Evolutionary conservation across 2,329 filamentous ascomycete species (phyloP).

Genomic region (Juglanconis oblonga): DNA sequence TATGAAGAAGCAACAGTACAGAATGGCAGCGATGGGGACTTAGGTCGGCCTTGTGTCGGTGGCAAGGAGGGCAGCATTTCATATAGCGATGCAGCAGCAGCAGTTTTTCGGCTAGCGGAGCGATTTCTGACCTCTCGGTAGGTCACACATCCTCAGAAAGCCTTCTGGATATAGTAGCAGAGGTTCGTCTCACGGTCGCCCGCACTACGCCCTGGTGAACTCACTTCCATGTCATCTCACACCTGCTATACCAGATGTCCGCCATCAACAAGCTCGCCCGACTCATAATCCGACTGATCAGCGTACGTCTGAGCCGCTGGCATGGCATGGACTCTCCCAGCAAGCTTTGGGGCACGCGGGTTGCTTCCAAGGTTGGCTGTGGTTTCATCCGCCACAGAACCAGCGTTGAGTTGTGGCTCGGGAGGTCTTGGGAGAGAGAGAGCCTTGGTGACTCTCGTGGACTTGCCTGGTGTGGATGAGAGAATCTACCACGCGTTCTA

Average conservation of each 20-base stretch:
- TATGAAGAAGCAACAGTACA: not conserved
- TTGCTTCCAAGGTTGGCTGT: not conserved
- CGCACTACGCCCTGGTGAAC: too few relatives aligned
- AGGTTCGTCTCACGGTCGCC: too few relatives aligned
- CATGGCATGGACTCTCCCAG: not conserved
- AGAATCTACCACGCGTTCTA: slow-evolving; percentile 8
- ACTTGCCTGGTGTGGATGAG: not conserved
- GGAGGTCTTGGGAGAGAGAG: not conserved
- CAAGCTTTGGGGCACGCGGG: not conserved
- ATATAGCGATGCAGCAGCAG: not conserved
- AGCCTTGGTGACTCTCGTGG: too few relatives aligned
- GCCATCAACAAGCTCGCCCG: too few relatives aligned
- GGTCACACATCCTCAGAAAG: too few relatives aligned
- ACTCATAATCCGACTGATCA: not conserved
- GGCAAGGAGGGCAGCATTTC: not conserved
- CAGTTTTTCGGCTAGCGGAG: too few relatives aligned
- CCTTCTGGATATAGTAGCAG: too few relatives aligned
- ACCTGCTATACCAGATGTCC: too few relatives aligned
- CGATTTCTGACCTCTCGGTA: too few relatives aligned
- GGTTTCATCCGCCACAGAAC: slow-evolving; percentile 3
- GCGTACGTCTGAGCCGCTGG: not conserved
- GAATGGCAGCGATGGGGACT: not conserved
- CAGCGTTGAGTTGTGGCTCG: not conserved
- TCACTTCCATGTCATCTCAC: too few relatives aligned
- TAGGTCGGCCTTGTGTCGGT: not conserved